Base-by-base conservation (phyloP, 768 basidiomycete genomes). In the Boletellus emodensis region DNA sequence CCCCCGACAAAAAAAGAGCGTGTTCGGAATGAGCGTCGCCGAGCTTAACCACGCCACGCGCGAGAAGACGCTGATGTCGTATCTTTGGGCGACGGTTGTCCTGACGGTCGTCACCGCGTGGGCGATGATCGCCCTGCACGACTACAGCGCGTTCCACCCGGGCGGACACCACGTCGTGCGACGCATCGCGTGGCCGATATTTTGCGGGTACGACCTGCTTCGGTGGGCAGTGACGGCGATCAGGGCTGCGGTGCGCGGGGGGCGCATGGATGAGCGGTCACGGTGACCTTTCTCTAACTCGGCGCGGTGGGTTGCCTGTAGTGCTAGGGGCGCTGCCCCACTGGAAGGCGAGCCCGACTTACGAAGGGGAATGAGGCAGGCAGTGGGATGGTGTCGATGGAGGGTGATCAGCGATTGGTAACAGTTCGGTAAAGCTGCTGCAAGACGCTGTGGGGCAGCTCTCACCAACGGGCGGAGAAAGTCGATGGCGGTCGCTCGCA, bases 121-220 rank as follows among this genome's bases (percentile, higher is more conserved):
- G 81, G 58, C 79, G 35, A 73, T 83, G 35, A 67, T 83, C 22
- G 76, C 81, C 6, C 72, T 80, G 55, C 81, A 82, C 8, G 33
- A 44, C 5, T 40, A 58, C 11, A 68, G 62, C 20, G n/a, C 45
- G 6, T 58, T 67, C 38, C 64, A 68, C 43, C 17, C 44, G 0
- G 39, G 37, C 4, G 51, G 52, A 40, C 34, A 3, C 15, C 0
- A 46, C 15, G 4, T 56, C 18, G 4, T 57, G 32, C 46, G 14
- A 37, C 63, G 65, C 15, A 11, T 44, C 15, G 40, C 10, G 4
- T 66, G 65, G 65, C 66, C 65, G 7, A 2, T 40, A 11, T 49
- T 51, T 32, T 61, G 17, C 14, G 1, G n/a, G 22, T 39, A 38
- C 15, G 20, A 14, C 15, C 44, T n/a, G 20, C 20, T 44, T n/a